Evolutionary conservation across 2,329 filamentous ascomycete genomes (phyloP).

Genomic region (Colletotrichum phormii): DNA sequence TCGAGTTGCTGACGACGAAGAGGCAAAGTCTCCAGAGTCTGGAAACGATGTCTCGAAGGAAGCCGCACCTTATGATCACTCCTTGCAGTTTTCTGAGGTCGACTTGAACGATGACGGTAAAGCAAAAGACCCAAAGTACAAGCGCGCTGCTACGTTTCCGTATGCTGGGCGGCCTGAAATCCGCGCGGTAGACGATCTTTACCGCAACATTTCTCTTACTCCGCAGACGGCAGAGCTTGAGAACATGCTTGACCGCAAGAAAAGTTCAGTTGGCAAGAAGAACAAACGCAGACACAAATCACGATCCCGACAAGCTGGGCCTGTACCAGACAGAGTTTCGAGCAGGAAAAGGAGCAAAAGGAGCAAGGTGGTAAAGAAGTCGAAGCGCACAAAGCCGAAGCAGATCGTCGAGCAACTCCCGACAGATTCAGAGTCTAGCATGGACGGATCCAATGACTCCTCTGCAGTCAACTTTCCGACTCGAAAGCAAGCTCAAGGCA

Average conservation of each 20-base stretch:
- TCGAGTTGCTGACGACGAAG: constrained; percentile 50
- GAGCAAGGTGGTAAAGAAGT: not conserved
- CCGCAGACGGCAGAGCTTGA: constrained; percentile 14
- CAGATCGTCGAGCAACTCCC: constrained; percentile 17
- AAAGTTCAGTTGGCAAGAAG: not conserved
- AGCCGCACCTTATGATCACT: not conserved
- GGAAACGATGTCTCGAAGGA: not conserved
- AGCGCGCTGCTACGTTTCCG: constrained; percentile 17
- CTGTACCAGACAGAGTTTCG: constrained; percentile 31
- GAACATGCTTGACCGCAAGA: constrained; percentile 19
- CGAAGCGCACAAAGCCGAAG: constrained; percentile 4
- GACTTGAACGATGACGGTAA: constrained; percentile 1
- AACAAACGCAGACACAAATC: not conserved
- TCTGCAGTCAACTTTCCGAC: constrained; percentile 33
- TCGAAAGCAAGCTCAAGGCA: constrained; percentile 29
- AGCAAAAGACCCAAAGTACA: not conserved
- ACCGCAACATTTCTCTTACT: constrained; percentile 28
- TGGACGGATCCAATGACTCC: constrained; percentile 33
- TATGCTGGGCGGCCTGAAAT: constrained; percentile 38
- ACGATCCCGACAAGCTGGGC: not conserved
- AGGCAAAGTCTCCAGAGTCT: constrained; percentile 21
- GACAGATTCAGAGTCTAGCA: constrained; percentile 18
- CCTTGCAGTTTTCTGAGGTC: constrained; percentile 7
- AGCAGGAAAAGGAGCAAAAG: constrained; percentile 21
- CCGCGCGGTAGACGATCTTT: constrained; percentile 37